Conservation (phyloP, 1,139 yeast genomes). For the Blastobotrys apis region DNA sequence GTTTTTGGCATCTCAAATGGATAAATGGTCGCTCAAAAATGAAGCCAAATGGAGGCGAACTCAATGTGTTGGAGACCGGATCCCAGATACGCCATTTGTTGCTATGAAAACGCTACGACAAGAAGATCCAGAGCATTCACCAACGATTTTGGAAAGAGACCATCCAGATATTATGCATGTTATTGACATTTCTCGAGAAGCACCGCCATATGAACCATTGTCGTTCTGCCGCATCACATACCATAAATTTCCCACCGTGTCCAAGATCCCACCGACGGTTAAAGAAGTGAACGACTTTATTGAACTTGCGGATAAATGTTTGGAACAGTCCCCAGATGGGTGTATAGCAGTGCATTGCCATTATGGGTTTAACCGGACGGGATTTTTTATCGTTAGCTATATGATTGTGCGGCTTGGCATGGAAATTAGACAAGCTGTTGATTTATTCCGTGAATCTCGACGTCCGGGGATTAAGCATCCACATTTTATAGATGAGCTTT, state of each 20-base stretch:
- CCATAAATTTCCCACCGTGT: conserved; percentile 72
- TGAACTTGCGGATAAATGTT: conserved; percentile 46
- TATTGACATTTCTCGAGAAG: conserved; percentile 70
- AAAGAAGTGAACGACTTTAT: conserved; percentile 56
- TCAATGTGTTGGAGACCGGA: conserved; percentile 43
- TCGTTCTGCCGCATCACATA: conserved; percentile 52
- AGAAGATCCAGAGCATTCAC: conserved; percentile 59
- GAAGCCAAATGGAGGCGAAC: conserved; percentile 66
- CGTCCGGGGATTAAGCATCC: conserved; percentile 75
- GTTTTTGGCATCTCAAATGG: conserved; percentile 48
- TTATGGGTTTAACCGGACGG: conserved; percentile 78
- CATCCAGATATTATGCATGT: conserved; percentile 54
- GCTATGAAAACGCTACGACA: conserved; percentile 77
- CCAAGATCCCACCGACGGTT: conserved; percentile 69
- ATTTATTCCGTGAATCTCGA: conserved; percentile 54
- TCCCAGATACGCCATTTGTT: conserved; percentile 49
- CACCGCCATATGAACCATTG: conserved; percentile 68
- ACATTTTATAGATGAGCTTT: conserved; percentile 70
- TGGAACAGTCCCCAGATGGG: conserved; percentile 28
- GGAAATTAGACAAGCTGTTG: conserved; percentile 60
- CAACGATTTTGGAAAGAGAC: conserved; percentile 45
- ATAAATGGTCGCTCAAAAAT: conserved; percentile 76
- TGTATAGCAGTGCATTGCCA: conserved; percentile 71
- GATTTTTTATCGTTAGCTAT: conserved; percentile 67
- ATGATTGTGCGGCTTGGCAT: conserved; percentile 58